A percentile compares a stretch with the other conserved stretches of the same genome.
phyloP scores from a whole-genome alignment of 108 stramenopile species.

The Cyclotella cryptica region DNA sequence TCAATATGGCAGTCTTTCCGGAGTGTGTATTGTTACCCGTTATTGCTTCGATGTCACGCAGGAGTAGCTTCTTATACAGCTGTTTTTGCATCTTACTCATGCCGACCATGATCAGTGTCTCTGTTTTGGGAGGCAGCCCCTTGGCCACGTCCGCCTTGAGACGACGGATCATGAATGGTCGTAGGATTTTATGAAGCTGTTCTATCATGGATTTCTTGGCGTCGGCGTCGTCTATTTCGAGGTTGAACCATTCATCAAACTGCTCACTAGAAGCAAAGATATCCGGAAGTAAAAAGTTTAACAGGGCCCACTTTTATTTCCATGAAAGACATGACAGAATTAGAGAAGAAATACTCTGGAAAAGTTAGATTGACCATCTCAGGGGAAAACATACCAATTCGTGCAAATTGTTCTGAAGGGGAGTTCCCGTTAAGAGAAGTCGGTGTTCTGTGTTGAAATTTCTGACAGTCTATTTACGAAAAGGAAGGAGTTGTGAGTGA shows the following conservation, averaged over 20 bases:
- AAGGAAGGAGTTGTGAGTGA: conserved; percentile 12
- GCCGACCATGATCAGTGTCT: conserved; percentile 92
- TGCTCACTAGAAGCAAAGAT: conserved; percentile 90
- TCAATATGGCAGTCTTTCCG: conserved; percentile 85
- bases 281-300: conserved; percentile 93
- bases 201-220: conserved; percentile 95
- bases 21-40: conserved; percentile 75
- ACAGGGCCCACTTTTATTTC: conserved; percentile 76
- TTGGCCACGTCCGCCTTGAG: conserved; percentile 94
- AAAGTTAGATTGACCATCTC: background rate
- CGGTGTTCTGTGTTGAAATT: conserved; percentile 90
- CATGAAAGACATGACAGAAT: background rate
- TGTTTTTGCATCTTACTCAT: conserved; percentile 94
- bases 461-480: conserved; percentile 76
- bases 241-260: conserved; percentile 96
- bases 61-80: conserved; percentile 90
- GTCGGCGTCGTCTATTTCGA: conserved; percentile 87
- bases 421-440: conserved; percentile 98
- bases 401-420: conserved; percentile 97
- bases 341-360: background rate
- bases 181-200: conserved; percentile 97
- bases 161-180: conserved; percentile 98
- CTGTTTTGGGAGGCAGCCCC: conserved; percentile 91
- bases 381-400: conserved; percentile 60
- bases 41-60: conserved; percentile 87